Evolutionary conservation across 2,329 filamentous ascomycete species (phyloP).

Genomic region (Ascochyta rabiei): DNA sequence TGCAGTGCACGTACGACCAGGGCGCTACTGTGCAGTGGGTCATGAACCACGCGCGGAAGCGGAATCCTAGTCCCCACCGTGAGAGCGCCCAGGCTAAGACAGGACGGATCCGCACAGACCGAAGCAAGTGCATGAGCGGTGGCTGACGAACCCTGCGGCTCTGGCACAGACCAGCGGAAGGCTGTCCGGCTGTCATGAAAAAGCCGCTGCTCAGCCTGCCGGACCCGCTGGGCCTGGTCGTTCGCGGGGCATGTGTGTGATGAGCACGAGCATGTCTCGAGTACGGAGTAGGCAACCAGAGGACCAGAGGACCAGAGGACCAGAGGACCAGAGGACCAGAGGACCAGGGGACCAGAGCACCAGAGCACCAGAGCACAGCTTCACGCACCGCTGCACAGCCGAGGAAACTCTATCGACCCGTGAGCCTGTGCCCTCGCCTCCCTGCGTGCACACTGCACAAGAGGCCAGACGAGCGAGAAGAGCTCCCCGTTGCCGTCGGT

Average conservation of each 20-base stretch:
- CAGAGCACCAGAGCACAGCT: not conserved
- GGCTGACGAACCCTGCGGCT: slow-evolving; percentile 25
- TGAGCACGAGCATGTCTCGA: slow-evolving; percentile 18
- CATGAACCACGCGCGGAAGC: slow-evolving; percentile 37
- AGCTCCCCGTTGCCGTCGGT: too few relatives aligned
- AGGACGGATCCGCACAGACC: slow-evolving; percentile 23
- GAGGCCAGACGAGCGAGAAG: too few relatives aligned
- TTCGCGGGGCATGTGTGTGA: slow-evolving; percentile 21
- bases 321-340: too few relatives aligned
- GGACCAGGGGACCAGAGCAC: too few relatives aligned
- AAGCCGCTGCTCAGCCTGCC: slow-evolving; percentile 10
- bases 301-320: too few relatives aligned
- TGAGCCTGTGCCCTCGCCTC: not conserved
- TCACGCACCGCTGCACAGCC: not conserved
- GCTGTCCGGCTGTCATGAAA: slow-evolving; percentile 24
- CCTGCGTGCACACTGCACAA: not conserved
- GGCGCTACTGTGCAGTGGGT: slow-evolving; percentile 35
- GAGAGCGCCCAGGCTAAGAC: slow-evolving; percentile 26
- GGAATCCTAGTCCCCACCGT: slow-evolving; percentile 24
- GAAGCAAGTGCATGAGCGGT: slow-evolving; percentile 29
- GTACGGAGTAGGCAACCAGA: too few relatives aligned
- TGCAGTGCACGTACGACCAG: slow-evolving; percentile 23
- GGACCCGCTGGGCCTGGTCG: slow-evolving; percentile 9
- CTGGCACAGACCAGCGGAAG: slow-evolving; percentile 24
- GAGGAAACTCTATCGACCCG: not conserved